Base-by-base conservation (phyloP, 805 yeast species). In the Ogataea saltuana region DNA sequence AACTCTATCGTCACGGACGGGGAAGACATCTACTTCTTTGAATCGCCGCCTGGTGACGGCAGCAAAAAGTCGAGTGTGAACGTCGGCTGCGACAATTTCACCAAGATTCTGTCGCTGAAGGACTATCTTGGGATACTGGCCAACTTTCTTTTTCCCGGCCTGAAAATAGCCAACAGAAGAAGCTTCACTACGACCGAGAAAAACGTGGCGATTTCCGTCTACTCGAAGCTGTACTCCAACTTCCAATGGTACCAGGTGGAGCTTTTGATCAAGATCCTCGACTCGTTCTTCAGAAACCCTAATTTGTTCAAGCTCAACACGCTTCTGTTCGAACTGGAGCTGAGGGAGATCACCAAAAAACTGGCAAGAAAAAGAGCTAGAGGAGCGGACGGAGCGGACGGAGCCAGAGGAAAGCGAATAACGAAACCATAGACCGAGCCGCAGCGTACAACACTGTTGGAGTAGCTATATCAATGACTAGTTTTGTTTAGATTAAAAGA, bases 1-100 rank as follows among this genome's bases (percentile, higher is more conserved):
- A 58, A 58, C 19, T 41, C 44, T 2, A 18, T 58, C 2, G 44
- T 59, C 6, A 57, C 60, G 6, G 64, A 59, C 48, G 60, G 60
- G 7, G 44, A 44, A 7, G 39, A 42, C 6, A 16, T 59, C 7
- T 59, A 42, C 37, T 32, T 50, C 16, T 54, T 16, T 12, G 6
- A 17, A 7, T n/a, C n/a, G n/a, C n/a, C n/a, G n/a, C n/a, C n/a
- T n/a, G n/a, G 17, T 10, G 30, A 35, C 26, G 4, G 25, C 19
- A 27, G 15, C 12, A 23, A 23, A 7, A 12, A n/a, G n/a, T n/a
- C n/a, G n/a, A n/a, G n/a, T n/a, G n/a, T n/a, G n/a, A n/a, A n/a
- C n/a, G 17, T 33, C 19, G 28, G 46, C 16, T 31, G 50, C 15
- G 33, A 27, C 11, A 32, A 42, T 8, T 39, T 56, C 8, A 46